Conservation (phyloP, 2,329 filamentous ascomycete species). For the Paraphaeosphaeria sporulosa region DNA sequence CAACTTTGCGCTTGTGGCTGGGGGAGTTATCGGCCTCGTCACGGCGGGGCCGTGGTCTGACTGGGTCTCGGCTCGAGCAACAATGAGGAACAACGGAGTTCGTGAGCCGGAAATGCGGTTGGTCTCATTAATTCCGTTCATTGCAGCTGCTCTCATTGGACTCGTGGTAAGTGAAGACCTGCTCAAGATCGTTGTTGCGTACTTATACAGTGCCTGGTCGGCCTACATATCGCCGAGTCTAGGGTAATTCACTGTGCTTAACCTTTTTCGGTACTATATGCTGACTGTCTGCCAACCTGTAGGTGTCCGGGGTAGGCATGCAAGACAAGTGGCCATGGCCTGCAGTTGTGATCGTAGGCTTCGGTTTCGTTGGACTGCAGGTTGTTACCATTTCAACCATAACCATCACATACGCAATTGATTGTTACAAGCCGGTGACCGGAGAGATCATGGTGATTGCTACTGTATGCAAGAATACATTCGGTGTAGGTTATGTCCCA, state of each 20-base stretch:
- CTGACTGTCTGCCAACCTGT: slow-evolving; percentile 56
- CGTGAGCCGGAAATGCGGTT: slow-evolving; percentile 65
- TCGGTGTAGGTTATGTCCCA: too few relatives aligned
- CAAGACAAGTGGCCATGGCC: slow-evolving; percentile 58
- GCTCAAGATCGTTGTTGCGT: too few relatives aligned
- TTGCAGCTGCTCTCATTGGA: slow-evolving; percentile 34
- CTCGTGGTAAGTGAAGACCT: too few relatives aligned
- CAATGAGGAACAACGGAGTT: slow-evolving; percentile 61
- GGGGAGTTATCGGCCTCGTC: slow-evolving; percentile 61
- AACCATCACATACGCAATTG: slow-evolving; percentile 54
- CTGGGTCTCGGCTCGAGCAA: slow-evolving; percentile 64
- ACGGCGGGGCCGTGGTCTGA: slow-evolving; percentile 65
- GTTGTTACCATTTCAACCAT: slow-evolving; percentile 54
- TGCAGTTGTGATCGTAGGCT: slow-evolving; percentile 59
- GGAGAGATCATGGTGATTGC: slow-evolving; percentile 56
- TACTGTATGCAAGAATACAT: slow-evolving; percentile 53
- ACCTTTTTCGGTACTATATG: too few relatives aligned
- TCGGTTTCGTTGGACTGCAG: slow-evolving; percentile 51
- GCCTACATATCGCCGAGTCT: too few relatives aligned
- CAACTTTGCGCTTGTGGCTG: slow-evolving; percentile 57
- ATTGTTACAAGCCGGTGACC: slow-evolving; percentile 57
- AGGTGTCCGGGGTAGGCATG: slow-evolving; percentile 52
- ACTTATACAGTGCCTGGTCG: too few relatives aligned
- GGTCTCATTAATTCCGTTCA: slow-evolving; percentile 59
- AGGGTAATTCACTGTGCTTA: too few relatives aligned